A percentile compares a stretch with the other conserved stretches of the same genome.
These are phyloP conservation scores for Pythium vanterpoolii DNA, from an alignment of 352 stramenopile genomes.

Conservation along the genomic window DNA sequence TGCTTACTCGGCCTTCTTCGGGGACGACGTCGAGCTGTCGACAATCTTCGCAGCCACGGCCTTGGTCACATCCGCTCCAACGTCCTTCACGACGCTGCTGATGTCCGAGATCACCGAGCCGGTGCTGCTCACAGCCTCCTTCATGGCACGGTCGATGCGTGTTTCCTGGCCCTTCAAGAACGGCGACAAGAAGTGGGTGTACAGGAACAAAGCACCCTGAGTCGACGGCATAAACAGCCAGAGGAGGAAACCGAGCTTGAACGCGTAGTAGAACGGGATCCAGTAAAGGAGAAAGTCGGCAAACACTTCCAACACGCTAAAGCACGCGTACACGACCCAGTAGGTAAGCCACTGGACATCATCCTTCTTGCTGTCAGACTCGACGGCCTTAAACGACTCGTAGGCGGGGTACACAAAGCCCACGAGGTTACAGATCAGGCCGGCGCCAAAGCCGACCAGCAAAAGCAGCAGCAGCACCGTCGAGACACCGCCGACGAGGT, in stretches of 20 bases:
- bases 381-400: conserved; percentile 85
- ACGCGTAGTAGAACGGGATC: conserved; percentile 98
- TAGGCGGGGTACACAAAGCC: conserved; percentile 83
- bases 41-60: conserved; percentile 74
- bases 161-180: conserved; percentile 83
- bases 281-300: conserved; percentile 95
- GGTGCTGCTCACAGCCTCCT: conserved; percentile 73
- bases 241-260: conserved; percentile 97
- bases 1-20: conserved; percentile 25
- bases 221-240: conserved; percentile 98
- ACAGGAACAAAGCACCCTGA: conserved; percentile 93
- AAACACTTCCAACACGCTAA: conserved; percentile 97
- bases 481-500: conserved; percentile 65
- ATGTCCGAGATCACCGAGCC: conserved; percentile 80
- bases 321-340: conserved; percentile 97
- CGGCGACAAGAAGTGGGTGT: conserved; percentile 91
- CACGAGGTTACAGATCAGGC: conserved; percentile 82
- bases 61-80: conserved; percentile 72
- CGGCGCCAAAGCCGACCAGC: conserved; percentile 81
- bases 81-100: conserved; percentile 67
- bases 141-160: conserved; percentile 83
- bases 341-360: conserved; percentile 95
- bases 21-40: conserved; percentile 37
- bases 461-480: conserved; percentile 73
- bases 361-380: conserved; percentile 71